Evolutionary conservation across 306 rosid species (phyloP), one percentile per base, ranked within the genome.

Genomic region (Quercus rubra): DNA sequence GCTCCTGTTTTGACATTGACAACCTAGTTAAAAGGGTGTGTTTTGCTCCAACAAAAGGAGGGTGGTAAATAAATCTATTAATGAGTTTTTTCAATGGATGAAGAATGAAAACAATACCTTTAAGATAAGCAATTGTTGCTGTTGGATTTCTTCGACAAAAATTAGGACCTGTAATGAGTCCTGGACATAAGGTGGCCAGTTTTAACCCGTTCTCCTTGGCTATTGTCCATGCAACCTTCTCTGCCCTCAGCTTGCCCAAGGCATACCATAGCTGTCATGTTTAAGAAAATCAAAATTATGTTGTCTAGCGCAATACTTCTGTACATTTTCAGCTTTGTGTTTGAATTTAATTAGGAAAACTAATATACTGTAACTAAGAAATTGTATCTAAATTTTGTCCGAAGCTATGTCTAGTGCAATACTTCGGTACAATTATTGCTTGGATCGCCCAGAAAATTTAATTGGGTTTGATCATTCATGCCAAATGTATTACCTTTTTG

Each of bases 221-320:
- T 75, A 93, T 73, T 59, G 81, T 86, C 98, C 99, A 91, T 1
- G 99, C 98, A 18, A 89, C 89, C 51, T 89, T 93, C 79, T 95
- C 98, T 41, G 99, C 94, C 69, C 87, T 87, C 76, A 83, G 81
- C 79, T 93, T 93, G 2, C 97, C 99, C 81, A 91, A 35, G 4
- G 99, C 97, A 86, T 87, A 95, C 99, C 99, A 95, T 0, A 95
- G 91, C 99, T 91, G 89, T 83, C 79, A 35, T 64, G 73, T 81
- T 5, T 15, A 10, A 67, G 6, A 70, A 71, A 31, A 4, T 10
- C n/a, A n/a, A 12, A 8, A 4, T 74, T 49, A 55, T n/a, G 9
- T 20, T 79, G 33, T 66, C 58, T 8, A 15, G 46, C 11, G 12
- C 46, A 41, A 41, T 2, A 41, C 46, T 38, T 41, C 46, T 7